phyloP scores from a whole-genome alignment of 116 monocot genomes.

The Cymodocea nodosa region DNA sequence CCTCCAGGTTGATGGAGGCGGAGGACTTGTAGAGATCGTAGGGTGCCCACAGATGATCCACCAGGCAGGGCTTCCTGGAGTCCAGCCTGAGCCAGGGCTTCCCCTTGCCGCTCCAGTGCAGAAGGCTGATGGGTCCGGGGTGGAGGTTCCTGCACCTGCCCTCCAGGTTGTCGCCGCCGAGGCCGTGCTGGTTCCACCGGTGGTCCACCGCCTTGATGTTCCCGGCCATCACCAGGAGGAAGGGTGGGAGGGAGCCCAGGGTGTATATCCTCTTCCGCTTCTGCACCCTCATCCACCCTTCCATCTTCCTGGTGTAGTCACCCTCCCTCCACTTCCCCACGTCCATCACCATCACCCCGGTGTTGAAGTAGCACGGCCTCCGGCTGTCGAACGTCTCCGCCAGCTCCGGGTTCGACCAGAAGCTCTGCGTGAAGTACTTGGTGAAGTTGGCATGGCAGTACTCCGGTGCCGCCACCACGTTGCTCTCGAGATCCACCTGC shows the following conservation, averaged over 20 bases:
- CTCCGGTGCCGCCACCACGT: conserved; percentile 45
- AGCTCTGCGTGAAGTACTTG: conserved; percentile 60
- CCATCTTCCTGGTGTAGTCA: conserved; percentile 16
- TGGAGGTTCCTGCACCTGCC: conserved; percentile 22
- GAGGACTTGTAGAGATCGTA: conserved; percentile 17
- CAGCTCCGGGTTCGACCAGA: conserved; percentile 13
- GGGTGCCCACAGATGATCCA: conserved; percentile 20
- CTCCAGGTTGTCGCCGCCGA: conserved; percentile 19
- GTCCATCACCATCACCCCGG: conserved; percentile 26
- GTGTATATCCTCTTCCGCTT: conserved; percentile 21
- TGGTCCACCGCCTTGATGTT: conserved; percentile 21
- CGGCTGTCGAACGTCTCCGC: conserved; percentile 5
- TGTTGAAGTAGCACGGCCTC: conserved; percentile 21
- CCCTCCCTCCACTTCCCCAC: conserved; percentile 15
- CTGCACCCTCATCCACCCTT: conserved; percentile 24
- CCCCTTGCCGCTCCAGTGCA: conserved; percentile 26
- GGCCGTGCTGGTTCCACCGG: conserved; percentile 22
- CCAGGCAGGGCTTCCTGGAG: conserved; percentile 13
- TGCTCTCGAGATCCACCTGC: conserved; percentile 6
- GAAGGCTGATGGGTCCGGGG: conserved; percentile 17
- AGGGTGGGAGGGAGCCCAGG: conserved; percentile 20
- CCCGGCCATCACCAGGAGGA: conserved; percentile 16
- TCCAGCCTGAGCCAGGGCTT: conserved; percentile 23
- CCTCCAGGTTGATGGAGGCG: background rate
- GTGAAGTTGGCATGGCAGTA: conserved; percentile 93